Evolutionary conservation across 768 basidiomycete genomes (phyloP).

Genomic region (Multifurca ochricompacta): DNA sequence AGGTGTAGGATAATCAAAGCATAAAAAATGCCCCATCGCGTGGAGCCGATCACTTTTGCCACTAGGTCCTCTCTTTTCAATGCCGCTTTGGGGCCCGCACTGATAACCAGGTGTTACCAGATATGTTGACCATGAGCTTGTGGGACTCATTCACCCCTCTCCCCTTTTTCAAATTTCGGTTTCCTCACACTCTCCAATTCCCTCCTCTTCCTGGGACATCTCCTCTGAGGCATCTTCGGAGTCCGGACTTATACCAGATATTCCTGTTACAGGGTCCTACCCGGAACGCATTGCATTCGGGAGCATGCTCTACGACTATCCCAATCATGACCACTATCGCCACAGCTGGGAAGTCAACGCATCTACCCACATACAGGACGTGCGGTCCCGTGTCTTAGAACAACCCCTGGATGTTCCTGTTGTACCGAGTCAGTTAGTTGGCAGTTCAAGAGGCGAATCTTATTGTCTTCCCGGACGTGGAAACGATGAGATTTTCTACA

Average conservation of each 20-base stretch:
- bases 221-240: slow-evolving; percentile 10
- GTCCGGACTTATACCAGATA: background rate
- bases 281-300: slow-evolving; percentile 4
- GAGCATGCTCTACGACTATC: slow-evolving; percentile 4
- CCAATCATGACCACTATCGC: background rate
- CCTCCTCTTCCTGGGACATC: slow-evolving; percentile 4
- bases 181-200: background rate
- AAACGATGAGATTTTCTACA: slow-evolving; percentile 29
- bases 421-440: background rate
- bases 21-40: background rate
- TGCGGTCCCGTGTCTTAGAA: background rate
- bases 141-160: background rate
- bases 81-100: background rate
- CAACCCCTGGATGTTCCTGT: background rate
- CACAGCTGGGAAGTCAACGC: slow-evolving; percentile 1
- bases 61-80: background rate
- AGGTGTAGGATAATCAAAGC: no score
- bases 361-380: background rate
- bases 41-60: background rate
- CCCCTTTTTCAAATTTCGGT: background rate
- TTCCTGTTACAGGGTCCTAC: background rate
- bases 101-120: background rate
- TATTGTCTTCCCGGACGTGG: background rate
- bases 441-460: background rate
- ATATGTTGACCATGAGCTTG: background rate